Conservation (phyloP, 1,284 basidiomycete genomes). For the Gomphus bonarii region DNA sequence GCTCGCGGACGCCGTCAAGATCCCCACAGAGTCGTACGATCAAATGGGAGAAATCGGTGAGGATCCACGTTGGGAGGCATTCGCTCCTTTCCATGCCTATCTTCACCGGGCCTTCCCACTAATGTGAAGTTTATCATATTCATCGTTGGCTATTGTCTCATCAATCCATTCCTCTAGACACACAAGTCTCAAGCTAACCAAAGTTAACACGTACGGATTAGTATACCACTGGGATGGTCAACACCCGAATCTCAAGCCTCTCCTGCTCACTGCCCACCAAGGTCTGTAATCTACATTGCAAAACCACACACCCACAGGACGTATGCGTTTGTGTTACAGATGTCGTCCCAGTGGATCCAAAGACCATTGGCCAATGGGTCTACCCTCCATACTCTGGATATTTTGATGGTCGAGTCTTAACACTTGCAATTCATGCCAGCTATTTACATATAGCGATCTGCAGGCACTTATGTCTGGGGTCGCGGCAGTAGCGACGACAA, state of each 20-base stretch:
- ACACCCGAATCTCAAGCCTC: conserved; percentile 45
- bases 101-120: conserved; percentile 35
- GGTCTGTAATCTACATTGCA: conserved; percentile 23
- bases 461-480: conserved; percentile 50
- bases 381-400: conserved; percentile 44
- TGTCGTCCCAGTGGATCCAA: conserved; percentile 46
- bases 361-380: conserved; percentile 42
- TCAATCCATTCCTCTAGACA: conserved; percentile 33
- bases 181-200: conserved; percentile 36
- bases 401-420: conserved; percentile 28
- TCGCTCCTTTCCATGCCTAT: conserved; percentile 38
- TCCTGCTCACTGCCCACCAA: conserved; percentile 59
- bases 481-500: conserved; percentile 57
- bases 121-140: conserved; percentile 27
- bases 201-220: conserved; percentile 56
- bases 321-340: conserved; percentile 23
- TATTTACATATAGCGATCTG: neutral
- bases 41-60: conserved; percentile 34
- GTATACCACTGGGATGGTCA: conserved; percentile 56
- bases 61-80: conserved; percentile 43
- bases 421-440: neutral
- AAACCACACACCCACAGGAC: neutral
- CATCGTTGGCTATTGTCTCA: conserved; percentile 21
- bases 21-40: conserved; percentile 35
- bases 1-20: conserved; percentile 39